phyloP scores from a whole-genome alignment of 2,329 filamentous ascomycete genomes.

The Xylariaceae sp. region DNA sequence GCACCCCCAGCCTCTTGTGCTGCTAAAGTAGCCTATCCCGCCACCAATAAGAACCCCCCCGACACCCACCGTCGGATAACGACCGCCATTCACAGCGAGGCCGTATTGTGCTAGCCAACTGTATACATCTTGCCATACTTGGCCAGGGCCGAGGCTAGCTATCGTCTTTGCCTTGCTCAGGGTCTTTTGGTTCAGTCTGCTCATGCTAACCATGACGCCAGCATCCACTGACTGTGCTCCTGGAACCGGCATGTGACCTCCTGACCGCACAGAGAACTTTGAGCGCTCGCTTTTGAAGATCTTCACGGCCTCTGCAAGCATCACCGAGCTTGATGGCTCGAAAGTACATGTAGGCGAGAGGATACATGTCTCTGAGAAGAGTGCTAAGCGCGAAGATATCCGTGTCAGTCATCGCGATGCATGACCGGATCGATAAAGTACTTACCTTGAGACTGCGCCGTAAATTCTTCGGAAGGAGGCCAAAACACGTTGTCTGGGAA shows the following conservation, averaged over 20 bases:
- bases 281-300: slow-evolving; percentile 3
- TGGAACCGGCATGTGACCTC: slow-evolving; percentile 5
- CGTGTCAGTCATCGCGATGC: not conserved
- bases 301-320: not conserved
- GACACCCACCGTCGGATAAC: slow-evolving; percentile 24
- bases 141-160: slow-evolving; percentile 31
- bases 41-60: slow-evolving; percentile 26
- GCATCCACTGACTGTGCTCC: slow-evolving; percentile 5
- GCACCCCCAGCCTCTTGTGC: slow-evolving; percentile 35
- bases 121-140: slow-evolving; percentile 26
- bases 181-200: slow-evolving; percentile 28
- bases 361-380: slow-evolving; percentile 4
- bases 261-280: slow-evolving; percentile 1
- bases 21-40: slow-evolving; percentile 22
- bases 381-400: not conserved
- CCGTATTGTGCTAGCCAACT: slow-evolving; percentile 15
- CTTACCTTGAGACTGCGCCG: slow-evolving; percentile 1
- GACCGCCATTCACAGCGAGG: slow-evolving; percentile 24
- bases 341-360: slow-evolving; percentile 4
- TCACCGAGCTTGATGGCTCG: not conserved
- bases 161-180: slow-evolving; percentile 28
- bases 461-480: slow-evolving; percentile 1
- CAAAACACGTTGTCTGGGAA: slow-evolving; percentile 1
- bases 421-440: not conserved
- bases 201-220: slow-evolving; percentile 30